Conservation (phyloP, 768 basidiomycete genomes). For the Cystofilobasidium bisporidii region DNA sequence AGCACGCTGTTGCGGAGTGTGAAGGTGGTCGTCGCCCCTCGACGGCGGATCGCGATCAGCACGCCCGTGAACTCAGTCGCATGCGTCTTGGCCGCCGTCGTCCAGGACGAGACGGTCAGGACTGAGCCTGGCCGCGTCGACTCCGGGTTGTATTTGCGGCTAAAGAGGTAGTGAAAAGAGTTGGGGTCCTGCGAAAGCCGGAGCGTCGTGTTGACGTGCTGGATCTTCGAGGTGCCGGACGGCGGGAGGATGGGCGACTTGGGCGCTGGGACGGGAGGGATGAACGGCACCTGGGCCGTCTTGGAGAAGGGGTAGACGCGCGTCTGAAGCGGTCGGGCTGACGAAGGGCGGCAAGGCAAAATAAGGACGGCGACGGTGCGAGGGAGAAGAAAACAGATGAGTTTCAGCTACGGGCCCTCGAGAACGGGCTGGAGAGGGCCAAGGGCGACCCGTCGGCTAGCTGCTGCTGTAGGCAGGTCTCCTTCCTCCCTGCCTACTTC, state of each 20-base stretch:
- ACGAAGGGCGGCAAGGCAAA: background rate
- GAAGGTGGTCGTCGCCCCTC: slow-evolving; percentile 81
- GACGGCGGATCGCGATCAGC: slow-evolving; percentile 61
- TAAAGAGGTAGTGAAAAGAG: slow-evolving; percentile 60
- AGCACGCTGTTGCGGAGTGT: slow-evolving; percentile 80
- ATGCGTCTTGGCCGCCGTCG: slow-evolving; percentile 63
- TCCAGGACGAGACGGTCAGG: slow-evolving; percentile 55
- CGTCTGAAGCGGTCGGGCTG: slow-evolving; percentile 20
- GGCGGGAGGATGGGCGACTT: slow-evolving; percentile 40
- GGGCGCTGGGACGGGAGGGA: slow-evolving; percentile 39
- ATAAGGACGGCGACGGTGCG: too few relatives aligned
- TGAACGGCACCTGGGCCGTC: slow-evolving; percentile 46
- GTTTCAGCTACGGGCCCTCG: too few relatives aligned
- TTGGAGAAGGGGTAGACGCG: slow-evolving; percentile 62
- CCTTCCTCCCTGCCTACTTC: too few relatives aligned
- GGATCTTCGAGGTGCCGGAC: slow-evolving; percentile 69
- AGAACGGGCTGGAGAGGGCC: too few relatives aligned
- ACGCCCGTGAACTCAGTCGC: slow-evolving; percentile 66
- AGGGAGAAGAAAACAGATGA: too few relatives aligned
- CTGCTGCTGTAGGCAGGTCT: too few relatives aligned
- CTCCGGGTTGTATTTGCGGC: slow-evolving; percentile 50
- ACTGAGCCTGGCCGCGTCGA: slow-evolving; percentile 77
- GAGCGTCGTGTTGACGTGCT: slow-evolving; percentile 56
- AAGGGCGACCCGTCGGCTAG: too few relatives aligned
- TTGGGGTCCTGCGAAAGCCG: slow-evolving; percentile 58